These are phyloP conservation scores for Camelina sativa DNA, from an alignment of 345 rosid species.

Conservation along the genomic window DNA sequence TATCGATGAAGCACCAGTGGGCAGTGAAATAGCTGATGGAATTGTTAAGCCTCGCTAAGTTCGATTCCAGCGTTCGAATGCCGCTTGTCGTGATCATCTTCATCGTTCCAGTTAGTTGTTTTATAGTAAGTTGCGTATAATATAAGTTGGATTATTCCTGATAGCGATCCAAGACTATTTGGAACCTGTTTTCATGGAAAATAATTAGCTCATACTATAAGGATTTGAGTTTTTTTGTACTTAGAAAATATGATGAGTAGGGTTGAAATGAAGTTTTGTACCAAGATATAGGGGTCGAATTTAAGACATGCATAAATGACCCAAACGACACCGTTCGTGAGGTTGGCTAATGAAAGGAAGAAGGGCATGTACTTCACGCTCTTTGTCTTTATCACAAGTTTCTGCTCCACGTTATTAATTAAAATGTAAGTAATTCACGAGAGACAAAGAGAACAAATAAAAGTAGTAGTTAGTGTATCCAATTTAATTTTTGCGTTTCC, in stretches of 20 bases:
- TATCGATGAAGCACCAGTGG: conserved; percentile 10
- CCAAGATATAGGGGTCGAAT: conserved; percentile 69
- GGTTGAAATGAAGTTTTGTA: conserved; percentile 6
- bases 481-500: neutral
- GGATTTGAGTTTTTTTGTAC: neutral
- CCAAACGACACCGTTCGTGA: conserved; percentile 67
- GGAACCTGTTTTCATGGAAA: conserved; percentile 46
- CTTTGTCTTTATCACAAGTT: conserved; percentile 66
- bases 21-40: conserved; percentile 1
- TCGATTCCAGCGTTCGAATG: conserved; percentile 39
- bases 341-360: conserved; percentile 56
- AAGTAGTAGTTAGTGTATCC: neutral
- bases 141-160: conserved; percentile 58
- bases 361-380: conserved; percentile 95
- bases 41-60: conserved; percentile 37
- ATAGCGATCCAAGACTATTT: conserved; percentile 56
- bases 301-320: conserved; percentile 55
- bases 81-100: conserved; percentile 48
- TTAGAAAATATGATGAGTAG: neutral
- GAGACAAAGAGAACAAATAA: conserved; percentile 4
- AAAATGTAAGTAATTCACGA: conserved; percentile 28
- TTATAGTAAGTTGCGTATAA: conserved; percentile 50
- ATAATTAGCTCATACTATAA: neutral
- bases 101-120: conserved; percentile 50
- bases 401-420: conserved; percentile 45